Percentiles rank a stretch among this genome's conserved stretches.
Evolutionary conservation across 2,329 filamentous ascomycete species (phyloP).

Genomic region (Colletotrichum paranaense): DNA sequence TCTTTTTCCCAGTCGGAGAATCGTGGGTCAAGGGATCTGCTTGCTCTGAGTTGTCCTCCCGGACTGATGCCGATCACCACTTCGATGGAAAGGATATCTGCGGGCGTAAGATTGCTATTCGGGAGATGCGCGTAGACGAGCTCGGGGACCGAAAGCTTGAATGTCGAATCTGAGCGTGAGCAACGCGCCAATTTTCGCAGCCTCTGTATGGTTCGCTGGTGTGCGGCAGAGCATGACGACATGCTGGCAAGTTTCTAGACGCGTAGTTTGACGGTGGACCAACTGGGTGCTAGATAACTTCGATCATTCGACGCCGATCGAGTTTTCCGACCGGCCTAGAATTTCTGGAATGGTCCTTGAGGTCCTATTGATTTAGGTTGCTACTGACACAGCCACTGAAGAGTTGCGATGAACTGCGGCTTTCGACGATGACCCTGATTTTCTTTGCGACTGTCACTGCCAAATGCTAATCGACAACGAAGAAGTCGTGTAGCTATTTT

Average conservation of each 20-base stretch:
- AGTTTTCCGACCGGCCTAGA: neutral
- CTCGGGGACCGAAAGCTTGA: slow-evolving; percentile 24
- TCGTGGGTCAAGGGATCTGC: neutral
- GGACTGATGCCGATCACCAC: slow-evolving; percentile 13
- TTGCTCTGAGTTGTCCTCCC: slow-evolving; percentile 6
- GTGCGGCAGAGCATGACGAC: slow-evolving; percentile 6
- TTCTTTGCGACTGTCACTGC: neutral
- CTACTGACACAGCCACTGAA: neutral
- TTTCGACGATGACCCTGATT: neutral
- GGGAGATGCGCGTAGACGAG: slow-evolving; percentile 18
- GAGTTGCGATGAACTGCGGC: slow-evolving; percentile 11
- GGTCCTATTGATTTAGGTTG: neutral
- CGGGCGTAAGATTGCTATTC: neutral
- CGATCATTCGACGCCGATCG: neutral
- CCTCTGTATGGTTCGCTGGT: neutral
- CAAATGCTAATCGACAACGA: neutral
- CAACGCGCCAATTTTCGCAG: neutral
- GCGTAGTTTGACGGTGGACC: no score
- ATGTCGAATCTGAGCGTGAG: neutral
- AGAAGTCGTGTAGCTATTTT: slow-evolving; percentile 12
- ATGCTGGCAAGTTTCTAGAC: neutral
- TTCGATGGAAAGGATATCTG: neutral
- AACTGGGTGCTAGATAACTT: neutral
- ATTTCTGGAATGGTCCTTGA: neutral
- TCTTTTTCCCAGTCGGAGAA: neutral